A percentile compares a stretch with the other conserved stretches of the same genome.
phyloP scores from a whole-genome alignment of 2,329 filamentous ascomycete species.

The Teratosphaeria viscida region DNA sequence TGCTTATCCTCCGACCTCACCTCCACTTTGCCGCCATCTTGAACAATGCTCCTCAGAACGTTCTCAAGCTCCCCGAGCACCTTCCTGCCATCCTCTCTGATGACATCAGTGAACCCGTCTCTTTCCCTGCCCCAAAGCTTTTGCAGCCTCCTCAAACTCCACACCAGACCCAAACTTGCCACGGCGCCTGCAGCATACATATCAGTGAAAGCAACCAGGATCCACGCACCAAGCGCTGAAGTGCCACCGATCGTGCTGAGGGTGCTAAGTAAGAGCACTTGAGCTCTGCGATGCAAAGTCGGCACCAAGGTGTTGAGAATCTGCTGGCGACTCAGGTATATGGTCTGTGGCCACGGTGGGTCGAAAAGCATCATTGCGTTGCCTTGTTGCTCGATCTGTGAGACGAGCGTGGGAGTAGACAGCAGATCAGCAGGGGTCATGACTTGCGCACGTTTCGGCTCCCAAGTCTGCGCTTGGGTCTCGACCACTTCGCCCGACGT shows the following conservation, averaged over 20 bases:
- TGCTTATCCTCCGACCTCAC: slow-evolving; percentile 26
- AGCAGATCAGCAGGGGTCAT: slow-evolving; percentile 21
- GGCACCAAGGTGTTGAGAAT: slow-evolving; percentile 33
- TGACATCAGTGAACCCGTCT: slow-evolving; percentile 40
- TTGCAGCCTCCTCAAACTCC: slow-evolving; percentile 48
- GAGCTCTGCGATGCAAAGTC: slow-evolving; percentile 35
- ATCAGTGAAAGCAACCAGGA: slow-evolving; percentile 44
- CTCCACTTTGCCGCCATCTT: slow-evolving; percentile 31
- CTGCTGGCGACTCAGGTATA: slow-evolving; percentile 54
- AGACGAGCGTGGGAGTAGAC: slow-evolving; percentile 17
- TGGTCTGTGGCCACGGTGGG: slow-evolving; percentile 61
- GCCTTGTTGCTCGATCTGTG: slow-evolving; percentile 15
- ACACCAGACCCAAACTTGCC: slow-evolving; percentile 48
- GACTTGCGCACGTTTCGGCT: slow-evolving; percentile 5
- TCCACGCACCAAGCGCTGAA: slow-evolving; percentile 44
- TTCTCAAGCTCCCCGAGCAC: slow-evolving; percentile 46
- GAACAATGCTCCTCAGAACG: slow-evolving; percentile 36
- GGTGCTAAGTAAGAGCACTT: slow-evolving; percentile 55
- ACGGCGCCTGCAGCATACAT: slow-evolving; percentile 50
- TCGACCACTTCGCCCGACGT: slow-evolving; percentile 1
- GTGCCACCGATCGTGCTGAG: slow-evolving; percentile 55
- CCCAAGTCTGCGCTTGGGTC: slow-evolving; percentile 4
- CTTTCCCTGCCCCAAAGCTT: slow-evolving; percentile 47
- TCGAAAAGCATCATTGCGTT: slow-evolving; percentile 24
- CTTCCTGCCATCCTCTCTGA: slow-evolving; percentile 48